phyloP scores from a whole-genome alignment of 495 filamentous ascomycete genomes.

The Aspergillus carlsbadensis region DNA sequence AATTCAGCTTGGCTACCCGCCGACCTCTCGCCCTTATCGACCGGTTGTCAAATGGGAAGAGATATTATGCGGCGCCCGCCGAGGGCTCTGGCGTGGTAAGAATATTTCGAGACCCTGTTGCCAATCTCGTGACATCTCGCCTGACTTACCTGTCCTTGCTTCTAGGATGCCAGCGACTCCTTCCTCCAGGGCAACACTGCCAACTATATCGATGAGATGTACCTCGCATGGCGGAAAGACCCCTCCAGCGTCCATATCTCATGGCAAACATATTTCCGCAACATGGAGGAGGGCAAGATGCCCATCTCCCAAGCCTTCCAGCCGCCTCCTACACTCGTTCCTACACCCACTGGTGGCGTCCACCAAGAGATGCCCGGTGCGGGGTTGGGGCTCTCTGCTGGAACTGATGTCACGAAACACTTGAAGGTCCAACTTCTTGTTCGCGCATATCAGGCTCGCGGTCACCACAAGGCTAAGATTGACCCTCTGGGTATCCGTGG shows the following conservation, averaged over 20 bases:
- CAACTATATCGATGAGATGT: constrained; percentile 99
- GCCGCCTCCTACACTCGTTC: constrained; percentile 87
- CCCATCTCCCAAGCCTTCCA: constrained; percentile 95
- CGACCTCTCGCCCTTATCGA: constrained; percentile 43
- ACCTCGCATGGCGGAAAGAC: constrained; percentile 92
- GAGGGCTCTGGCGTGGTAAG: constrained; percentile 45
- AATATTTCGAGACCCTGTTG: background rate
- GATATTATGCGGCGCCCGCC: constrained; percentile 57
- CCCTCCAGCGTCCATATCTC: constrained; percentile 93
- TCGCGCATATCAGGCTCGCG: constrained; percentile 95
- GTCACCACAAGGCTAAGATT: constrained; percentile 96
- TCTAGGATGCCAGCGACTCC: constrained; percentile 82
- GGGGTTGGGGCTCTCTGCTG: constrained; percentile 64
- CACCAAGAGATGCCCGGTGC: constrained; percentile 69
- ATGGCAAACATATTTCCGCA: constrained; percentile 99
- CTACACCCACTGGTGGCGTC: constrained; percentile 74
- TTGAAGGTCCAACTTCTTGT: constrained; percentile 97
- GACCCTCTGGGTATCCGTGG: constrained; percentile 93
- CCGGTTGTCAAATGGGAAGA: constrained; percentile 35
- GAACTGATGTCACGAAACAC: constrained; percentile 89
- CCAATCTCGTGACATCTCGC: constrained; percentile 6
- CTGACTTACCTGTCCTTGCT: constrained; percentile 22
- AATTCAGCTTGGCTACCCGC: constrained; percentile 43
- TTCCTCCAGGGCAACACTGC: constrained; percentile 93
- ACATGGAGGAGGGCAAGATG: constrained; percentile 98